Evolutionary conservation across 2,329 filamentous ascomycete genomes (phyloP).

Genomic region (Gnomoniopsis sp.): DNA sequence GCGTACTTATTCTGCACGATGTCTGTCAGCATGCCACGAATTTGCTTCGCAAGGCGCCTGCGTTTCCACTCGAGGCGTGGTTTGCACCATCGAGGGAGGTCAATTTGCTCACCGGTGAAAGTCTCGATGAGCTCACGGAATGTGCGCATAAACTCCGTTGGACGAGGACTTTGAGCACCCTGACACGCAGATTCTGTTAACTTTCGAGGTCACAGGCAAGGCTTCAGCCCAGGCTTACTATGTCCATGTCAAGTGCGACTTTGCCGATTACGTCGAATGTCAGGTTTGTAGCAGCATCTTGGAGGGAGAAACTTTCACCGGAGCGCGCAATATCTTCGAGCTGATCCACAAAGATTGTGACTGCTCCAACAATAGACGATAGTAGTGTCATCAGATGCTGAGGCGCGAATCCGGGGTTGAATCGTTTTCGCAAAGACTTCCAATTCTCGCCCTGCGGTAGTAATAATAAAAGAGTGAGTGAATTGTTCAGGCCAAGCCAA

Average conservation of each 20-base stretch:
- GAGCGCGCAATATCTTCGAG: constrained; percentile 26
- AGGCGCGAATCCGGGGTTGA: constrained; percentile 35
- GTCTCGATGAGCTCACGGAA: not conserved
- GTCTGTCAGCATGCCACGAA: not conserved
- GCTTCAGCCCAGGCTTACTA: not conserved
- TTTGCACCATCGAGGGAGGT: constrained; percentile 3
- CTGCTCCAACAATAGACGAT: constrained; percentile 32
- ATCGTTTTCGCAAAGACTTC: constrained; percentile 30
- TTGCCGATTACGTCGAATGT: constrained; percentile 35
- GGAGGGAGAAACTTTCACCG: constrained; percentile 26
- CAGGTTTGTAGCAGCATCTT: constrained; percentile 27
- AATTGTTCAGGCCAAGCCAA: not conserved
- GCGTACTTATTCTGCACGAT: not conserved
- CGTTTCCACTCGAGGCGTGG: constrained; percentile 3
- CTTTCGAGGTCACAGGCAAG: not conserved
- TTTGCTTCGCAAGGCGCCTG: not conserved
- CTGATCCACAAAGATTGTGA: constrained; percentile 24
- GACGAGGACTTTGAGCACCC: not conserved
- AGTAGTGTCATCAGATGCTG: constrained; percentile 34
- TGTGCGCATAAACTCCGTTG: not conserved
- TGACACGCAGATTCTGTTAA: not conserved
- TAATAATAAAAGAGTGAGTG: not conserved
- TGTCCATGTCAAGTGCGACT: constrained; percentile 1
- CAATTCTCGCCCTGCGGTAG: constrained; percentile 24
- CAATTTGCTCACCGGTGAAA: not conserved